Conservation (phyloP, 306 rosid species). For the Hippophae gyantsensis region DNA sequence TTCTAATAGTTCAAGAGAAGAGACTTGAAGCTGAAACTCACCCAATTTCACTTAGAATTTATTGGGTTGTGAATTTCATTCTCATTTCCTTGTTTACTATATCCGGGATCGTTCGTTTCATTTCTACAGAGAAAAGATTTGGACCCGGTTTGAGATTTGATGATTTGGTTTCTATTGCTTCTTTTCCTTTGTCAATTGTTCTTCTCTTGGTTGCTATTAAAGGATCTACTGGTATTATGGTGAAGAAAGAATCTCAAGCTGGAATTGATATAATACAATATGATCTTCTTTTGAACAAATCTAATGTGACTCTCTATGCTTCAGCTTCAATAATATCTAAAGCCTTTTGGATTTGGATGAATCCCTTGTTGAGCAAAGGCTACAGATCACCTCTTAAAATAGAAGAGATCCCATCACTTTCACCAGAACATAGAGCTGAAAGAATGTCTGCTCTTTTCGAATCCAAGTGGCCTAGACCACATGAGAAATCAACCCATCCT, state of each 20-base stretch:
- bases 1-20: slow-evolving; percentile 53
- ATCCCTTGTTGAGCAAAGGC: slow-evolving; percentile 77
- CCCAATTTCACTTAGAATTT: slow-evolving; percentile 58
- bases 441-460: slow-evolving; percentile 54
- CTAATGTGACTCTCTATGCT: slow-evolving; percentile 57
- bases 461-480: slow-evolving; percentile 70
- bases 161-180: slow-evolving; percentile 44
- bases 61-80: slow-evolving; percentile 47
- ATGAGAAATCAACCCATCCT: slow-evolving; percentile 56
- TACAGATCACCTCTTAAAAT: slow-evolving; percentile 48
- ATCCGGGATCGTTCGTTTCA: slow-evolving; percentile 58
- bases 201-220: slow-evolving; percentile 39
- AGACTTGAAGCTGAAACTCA: slow-evolving; percentile 50
- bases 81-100: slow-evolving; percentile 41
- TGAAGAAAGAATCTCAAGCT: slow-evolving; percentile 17
- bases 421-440: slow-evolving; percentile 67
- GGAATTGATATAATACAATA: background rate
- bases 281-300: slow-evolving; percentile 23
- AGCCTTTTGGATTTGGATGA: slow-evolving; percentile 86
- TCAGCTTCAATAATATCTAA: slow-evolving; percentile 65
- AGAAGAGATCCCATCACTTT: slow-evolving; percentile 64
- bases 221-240: slow-evolving; percentile 56
- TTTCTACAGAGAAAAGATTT: slow-evolving; percentile 16
- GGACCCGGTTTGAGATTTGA: slow-evolving; percentile 39
- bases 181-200: slow-evolving; percentile 49